A percentile compares a stretch with the other conserved stretches of the same genome.
Evolutionary conservation across 2,329 filamentous ascomycete genomes (phyloP).

Genomic region (Calonectria multiphialidica): DNA sequence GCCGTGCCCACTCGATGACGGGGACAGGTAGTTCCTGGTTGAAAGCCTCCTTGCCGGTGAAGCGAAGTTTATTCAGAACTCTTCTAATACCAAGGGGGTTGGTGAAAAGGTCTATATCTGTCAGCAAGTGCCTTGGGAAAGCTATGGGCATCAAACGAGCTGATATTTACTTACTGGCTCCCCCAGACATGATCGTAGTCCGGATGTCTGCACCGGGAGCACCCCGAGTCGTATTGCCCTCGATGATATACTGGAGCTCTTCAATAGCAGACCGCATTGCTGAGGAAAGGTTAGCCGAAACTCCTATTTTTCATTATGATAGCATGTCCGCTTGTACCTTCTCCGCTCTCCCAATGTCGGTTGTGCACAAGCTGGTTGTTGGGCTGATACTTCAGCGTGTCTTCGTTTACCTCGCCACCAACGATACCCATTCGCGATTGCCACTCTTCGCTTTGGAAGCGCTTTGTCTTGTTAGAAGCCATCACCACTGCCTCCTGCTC

Average conservation of each 20-base stretch:
- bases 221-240: not conserved
- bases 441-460: not conserved
- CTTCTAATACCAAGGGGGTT: not conserved
- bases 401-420: not conserved
- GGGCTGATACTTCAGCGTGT: not conserved
- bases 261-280: slow-evolving; percentile 14
- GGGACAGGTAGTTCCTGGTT: too few species aligned
- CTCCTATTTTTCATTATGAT: too few species aligned
- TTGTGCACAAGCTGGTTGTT: not conserved
- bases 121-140: not conserved
- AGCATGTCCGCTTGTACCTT: not conserved
- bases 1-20: not conserved
- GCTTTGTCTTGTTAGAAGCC: not conserved
- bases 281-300: not conserved
- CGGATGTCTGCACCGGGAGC: not conserved
- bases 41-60: not conserved
- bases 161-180: not conserved
- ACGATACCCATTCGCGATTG: not conserved
- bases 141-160: not conserved
- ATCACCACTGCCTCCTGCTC: not conserved
- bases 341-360: not conserved
- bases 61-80: not conserved
- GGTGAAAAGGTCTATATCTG: slow-evolving; percentile 2
- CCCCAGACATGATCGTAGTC: slow-evolving; percentile 12
- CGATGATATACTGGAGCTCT: not conserved